A percentile compares a stretch with the other conserved stretches of the same genome.
phyloP scores from a whole-genome alignment of 176 grass and related monocot species.

The Rhynchospora tenuis region DNA sequence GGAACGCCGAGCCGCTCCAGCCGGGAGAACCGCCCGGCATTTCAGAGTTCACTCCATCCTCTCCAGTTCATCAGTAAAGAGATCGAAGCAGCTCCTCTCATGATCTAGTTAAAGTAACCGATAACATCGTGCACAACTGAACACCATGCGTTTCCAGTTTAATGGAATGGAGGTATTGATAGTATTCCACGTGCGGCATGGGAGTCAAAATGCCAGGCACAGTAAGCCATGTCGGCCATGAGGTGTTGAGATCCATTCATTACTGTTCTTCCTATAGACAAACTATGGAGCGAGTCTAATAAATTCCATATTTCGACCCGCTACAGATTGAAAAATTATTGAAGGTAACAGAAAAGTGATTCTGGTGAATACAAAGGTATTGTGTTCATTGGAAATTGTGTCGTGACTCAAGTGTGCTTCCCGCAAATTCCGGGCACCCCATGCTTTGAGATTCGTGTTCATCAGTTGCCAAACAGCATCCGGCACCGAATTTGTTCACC shows the following conservation, averaged over 20 bases:
- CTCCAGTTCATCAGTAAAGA: background rate
- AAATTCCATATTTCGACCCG: rapidly evolving
- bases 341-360: background rate
- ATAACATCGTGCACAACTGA: background rate
- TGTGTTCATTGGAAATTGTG: slow-evolving; percentile 16
- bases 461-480: slow-evolving; percentile 5
- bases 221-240: slow-evolving; percentile 24
- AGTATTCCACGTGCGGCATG: slow-evolving; percentile 14
- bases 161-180: background rate
- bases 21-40: slow-evolving; percentile 16
- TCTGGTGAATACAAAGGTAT: background rate
- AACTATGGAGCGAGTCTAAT: background rate
- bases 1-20: background rate
- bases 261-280: background rate
- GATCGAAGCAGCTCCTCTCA: background rate
- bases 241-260: background rate
- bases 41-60: background rate
- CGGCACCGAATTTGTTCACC: slow-evolving; percentile 13
- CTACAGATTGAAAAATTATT: background rate
- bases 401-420: background rate
- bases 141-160: background rate
- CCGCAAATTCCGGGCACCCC: slow-evolving; percentile 12
- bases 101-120: background rate
- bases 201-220: slow-evolving; percentile 17
- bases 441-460: slow-evolving; percentile 17